A percentile compares a stretch with the other conserved stretches of the same genome.
Conservation (phyloP, 192 early-diverging fungal species). For the Phycomyces nitens region DNA sequence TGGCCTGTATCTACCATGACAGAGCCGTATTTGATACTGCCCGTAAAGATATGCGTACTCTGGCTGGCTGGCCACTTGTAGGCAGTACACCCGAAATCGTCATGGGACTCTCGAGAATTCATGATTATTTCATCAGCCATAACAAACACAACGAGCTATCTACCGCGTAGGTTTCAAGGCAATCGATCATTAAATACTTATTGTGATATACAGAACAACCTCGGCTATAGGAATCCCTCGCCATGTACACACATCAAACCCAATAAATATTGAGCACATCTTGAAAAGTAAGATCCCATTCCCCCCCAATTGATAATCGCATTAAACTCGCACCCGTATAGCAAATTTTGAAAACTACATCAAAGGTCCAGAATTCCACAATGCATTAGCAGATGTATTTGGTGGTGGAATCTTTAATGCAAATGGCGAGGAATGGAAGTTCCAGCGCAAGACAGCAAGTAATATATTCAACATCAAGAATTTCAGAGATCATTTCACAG, state of each 20-base stretch:
- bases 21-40: slow-evolving; percentile 28
- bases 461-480: slow-evolving; percentile 39
- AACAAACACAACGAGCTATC: not conserved
- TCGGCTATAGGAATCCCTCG: slow-evolving; percentile 33
- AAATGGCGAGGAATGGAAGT: slow-evolving; percentile 65
- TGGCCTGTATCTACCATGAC: slow-evolving; percentile 19
- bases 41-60: slow-evolving; percentile 17
- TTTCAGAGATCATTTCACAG: slow-evolving; percentile 40
- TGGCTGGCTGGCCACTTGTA: slow-evolving; percentile 25
- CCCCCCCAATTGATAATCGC: not conserved
- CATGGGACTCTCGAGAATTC: slow-evolving; percentile 20
- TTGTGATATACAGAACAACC: slow-evolving; percentile 28
- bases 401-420: slow-evolving; percentile 72
- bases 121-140: slow-evolving; percentile 17
- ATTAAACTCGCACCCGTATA: slow-evolving; percentile 9
- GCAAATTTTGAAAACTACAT: slow-evolving; percentile 39
- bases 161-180: too few relatives aligned
- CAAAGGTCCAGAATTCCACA: slow-evolving; percentile 46
- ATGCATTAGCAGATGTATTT: slow-evolving; percentile 48
- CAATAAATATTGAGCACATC: slow-evolving; percentile 34
- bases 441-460: slow-evolving; percentile 53
- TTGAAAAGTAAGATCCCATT: slow-evolving; percentile 38
- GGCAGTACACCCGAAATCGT: slow-evolving; percentile 20
- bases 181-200: too few relatives aligned
- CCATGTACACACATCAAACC: slow-evolving; percentile 32